phyloP scores from a whole-genome alignment of 2,329 filamentous ascomycete genomes.

The Erysiphe pulchra region DNA sequence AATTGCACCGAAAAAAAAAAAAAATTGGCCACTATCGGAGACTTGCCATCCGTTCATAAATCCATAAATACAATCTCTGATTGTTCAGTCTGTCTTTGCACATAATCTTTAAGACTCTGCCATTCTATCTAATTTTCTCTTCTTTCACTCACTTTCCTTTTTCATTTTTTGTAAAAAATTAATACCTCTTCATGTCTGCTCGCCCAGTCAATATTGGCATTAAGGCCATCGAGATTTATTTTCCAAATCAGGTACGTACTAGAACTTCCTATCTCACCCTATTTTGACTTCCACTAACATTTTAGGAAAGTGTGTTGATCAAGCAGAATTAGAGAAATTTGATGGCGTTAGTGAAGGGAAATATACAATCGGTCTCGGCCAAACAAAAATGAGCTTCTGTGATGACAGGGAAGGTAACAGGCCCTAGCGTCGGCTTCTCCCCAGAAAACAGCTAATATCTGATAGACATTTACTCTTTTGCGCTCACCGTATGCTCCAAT shows the following conservation, averaged over 20 bases:
- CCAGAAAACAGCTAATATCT: conserved; percentile 1
- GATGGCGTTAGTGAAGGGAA: conserved; percentile 62
- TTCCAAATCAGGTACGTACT: conserved; percentile 46
- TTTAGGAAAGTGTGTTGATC: conserved; percentile 48
- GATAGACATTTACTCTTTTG: conserved; percentile 66
- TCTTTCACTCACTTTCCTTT: too few relatives aligned
- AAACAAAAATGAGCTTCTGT: conserved; percentile 83
- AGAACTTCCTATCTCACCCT: background rate
- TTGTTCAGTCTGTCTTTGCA: too few relatives aligned
- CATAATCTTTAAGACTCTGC: too few relatives aligned
- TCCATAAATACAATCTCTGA: too few relatives aligned
- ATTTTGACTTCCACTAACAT: conserved; percentile 3
- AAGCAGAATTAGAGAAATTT: conserved; percentile 61
- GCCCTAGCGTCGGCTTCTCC: background rate
- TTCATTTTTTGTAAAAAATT: too few relatives aligned
- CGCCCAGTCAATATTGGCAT: conserved; percentile 75
- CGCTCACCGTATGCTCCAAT: conserved; percentile 52
- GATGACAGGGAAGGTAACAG: conserved; percentile 60
- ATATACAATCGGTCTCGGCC: conserved; percentile 76
- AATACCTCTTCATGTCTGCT: conserved; percentile 29
- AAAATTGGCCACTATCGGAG: too few relatives aligned
- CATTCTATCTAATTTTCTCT: too few relatives aligned
- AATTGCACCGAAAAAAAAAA: too few relatives aligned
- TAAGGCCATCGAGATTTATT: conserved; percentile 80
- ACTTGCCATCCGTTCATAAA: too few relatives aligned